phyloP scores from a whole-genome alignment of 306 rosid species.

The Quercus ilex region DNA sequence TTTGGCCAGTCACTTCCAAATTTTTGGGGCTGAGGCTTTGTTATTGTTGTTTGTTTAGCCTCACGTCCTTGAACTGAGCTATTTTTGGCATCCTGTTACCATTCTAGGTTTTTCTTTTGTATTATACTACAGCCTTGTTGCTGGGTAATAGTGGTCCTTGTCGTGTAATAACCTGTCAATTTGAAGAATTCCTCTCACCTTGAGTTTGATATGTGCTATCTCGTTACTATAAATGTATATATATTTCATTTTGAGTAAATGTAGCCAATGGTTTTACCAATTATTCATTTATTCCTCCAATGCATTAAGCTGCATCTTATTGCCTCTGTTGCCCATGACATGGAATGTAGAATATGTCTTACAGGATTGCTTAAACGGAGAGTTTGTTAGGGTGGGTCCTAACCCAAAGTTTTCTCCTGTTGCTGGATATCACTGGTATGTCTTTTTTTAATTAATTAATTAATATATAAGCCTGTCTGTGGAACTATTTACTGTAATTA shows the following conservation, averaged over 20 bases:
- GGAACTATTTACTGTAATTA: neutral
- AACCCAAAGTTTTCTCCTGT: constrained; percentile 80
- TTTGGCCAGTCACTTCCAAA: too few relatives aligned
- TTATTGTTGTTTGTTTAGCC: neutral
- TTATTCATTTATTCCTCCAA: neutral
- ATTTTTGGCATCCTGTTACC: neutral
- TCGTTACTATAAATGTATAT: neutral
- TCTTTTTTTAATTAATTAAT: constrained; percentile 34
- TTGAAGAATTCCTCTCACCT: neutral
- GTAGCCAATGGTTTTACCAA: neutral
- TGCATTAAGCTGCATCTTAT: neutral
- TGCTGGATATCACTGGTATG: constrained; percentile 91
- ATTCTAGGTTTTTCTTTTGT: neutral
- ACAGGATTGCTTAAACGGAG: constrained; percentile 92
- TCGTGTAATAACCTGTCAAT: neutral
- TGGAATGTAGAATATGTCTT: constrained; percentile 18
- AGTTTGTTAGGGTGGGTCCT: constrained; percentile 97
- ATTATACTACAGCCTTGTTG: neutral
- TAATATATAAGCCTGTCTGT: neutral
- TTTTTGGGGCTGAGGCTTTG: neutral
- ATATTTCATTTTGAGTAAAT: neutral
- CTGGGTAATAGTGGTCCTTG: neutral
- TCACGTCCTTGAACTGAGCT: neutral
- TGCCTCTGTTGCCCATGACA: neutral
- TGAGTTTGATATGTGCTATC: neutral